These are phyloP conservation scores for Talaromyces sp. DNA, from an alignment of 2,329 filamentous ascomycete genomes.

Conservation along the genomic window DNA sequence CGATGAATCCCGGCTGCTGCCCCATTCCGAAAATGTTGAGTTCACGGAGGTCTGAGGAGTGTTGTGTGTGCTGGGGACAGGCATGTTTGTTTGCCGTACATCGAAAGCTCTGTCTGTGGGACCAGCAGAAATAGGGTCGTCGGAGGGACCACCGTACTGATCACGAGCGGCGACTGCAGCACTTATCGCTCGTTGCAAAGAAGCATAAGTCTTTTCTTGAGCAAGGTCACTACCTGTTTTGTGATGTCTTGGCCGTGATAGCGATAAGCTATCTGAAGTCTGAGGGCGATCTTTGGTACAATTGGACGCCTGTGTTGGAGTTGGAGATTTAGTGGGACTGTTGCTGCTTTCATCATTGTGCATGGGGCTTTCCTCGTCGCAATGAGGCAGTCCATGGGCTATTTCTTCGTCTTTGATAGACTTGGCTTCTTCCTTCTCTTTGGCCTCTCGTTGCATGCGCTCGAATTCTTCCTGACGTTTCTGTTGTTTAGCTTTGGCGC, in stretches of 20 bases:
- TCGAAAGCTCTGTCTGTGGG: constrained; percentile 29
- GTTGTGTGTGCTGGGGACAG: constrained; percentile 19
- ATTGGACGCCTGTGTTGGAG: constrained; percentile 25
- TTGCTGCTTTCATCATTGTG: constrained; percentile 9
- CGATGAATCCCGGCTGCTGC: constrained; percentile 26
- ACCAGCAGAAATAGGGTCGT: constrained; percentile 22
- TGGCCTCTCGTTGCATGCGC: constrained; percentile 37
- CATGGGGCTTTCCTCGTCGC: constrained; percentile 9
- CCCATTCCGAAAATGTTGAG: constrained; percentile 29
- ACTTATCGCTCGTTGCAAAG: constrained; percentile 44
- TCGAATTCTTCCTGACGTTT: constrained; percentile 50
- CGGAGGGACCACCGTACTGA: constrained; percentile 26
- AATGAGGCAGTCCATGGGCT: constrained; percentile 3
- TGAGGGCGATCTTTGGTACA: constrained; percentile 4
- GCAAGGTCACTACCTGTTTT: constrained; percentile 38
- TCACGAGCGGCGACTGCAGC: constrained; percentile 41
- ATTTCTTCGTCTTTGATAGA: constrained; percentile 30
- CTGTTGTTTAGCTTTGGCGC: constrained; percentile 52
- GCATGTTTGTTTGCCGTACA: constrained; percentile 29
- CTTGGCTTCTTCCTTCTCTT: constrained; percentile 28
- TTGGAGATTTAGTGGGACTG: constrained; percentile 19
- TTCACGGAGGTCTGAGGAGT: constrained; percentile 21
- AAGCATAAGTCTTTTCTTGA: constrained; percentile 43
- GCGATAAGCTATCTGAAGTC: constrained; percentile 19
- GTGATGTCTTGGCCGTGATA: constrained; percentile 29